A percentile compares a stretch with the other conserved stretches of the same genome.
Evolutionary conservation across 2,329 filamentous ascomycete genomes (phyloP).

Genomic region (Botrytis squamosa): DNA sequence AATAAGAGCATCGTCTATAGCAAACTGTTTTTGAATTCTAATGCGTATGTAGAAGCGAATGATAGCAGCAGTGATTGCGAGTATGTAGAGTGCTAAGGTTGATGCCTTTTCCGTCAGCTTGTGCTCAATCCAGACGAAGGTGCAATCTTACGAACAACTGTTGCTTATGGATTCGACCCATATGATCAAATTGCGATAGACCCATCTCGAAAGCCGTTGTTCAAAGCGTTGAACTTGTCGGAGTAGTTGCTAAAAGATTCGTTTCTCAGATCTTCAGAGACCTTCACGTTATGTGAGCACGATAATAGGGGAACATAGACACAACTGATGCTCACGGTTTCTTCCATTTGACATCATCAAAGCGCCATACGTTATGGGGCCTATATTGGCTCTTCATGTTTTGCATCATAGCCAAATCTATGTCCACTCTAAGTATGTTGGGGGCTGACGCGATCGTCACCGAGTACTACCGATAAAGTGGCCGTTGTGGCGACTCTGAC

Average conservation of each 20-base stretch:
- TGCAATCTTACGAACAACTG: neutral
- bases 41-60: too few relatives aligned
- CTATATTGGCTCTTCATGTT: neutral
- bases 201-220: neutral
- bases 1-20: too few relatives aligned
- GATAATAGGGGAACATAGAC: too few relatives aligned
- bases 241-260: too few relatives aligned
- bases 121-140: neutral
- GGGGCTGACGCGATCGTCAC: neutral
- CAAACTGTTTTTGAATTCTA: too few relatives aligned
- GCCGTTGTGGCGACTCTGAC: neutral
- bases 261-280: too few relatives aligned
- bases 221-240: neutral
- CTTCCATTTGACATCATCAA: neutral
- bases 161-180: neutral
- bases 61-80: too few relatives aligned
- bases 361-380: neutral
- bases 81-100: too few relatives aligned
- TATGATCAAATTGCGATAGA: neutral
- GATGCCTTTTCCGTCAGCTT: too few relatives aligned
- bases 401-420: neutral
- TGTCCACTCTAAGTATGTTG: neutral
- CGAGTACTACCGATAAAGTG: neutral
- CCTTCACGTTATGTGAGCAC: too few relatives aligned
- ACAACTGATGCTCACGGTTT: too few relatives aligned